These are phyloP conservation scores for Acer negundo DNA, from an alignment of 345 rosid genomes.

Conservation along the genomic window DNA sequence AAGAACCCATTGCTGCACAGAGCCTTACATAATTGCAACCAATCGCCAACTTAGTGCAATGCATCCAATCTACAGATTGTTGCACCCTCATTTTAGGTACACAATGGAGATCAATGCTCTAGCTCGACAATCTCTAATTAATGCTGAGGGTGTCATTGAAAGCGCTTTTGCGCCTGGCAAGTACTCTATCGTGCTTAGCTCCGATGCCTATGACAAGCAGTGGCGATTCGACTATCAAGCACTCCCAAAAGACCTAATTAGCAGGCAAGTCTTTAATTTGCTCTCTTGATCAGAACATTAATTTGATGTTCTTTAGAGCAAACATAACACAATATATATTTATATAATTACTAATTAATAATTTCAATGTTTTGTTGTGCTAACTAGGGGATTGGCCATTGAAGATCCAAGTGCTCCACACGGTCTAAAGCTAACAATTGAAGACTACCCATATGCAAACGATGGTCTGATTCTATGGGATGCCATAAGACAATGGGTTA, in stretches of 20 bases:
- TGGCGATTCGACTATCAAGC: constrained; percentile 64
- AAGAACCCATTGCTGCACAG: constrained; percentile 64
- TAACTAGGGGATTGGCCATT: constrained; percentile 52
- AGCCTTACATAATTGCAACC: constrained; percentile 71
- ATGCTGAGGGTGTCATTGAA: constrained; percentile 67
- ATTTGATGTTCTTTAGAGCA: too few relatives aligned
- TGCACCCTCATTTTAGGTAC: constrained; percentile 81
- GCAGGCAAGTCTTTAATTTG: constrained; percentile 31
- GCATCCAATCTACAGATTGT: constrained; percentile 66
- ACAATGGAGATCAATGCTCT: constrained; percentile 80
- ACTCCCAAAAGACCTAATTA: constrained; percentile 55
- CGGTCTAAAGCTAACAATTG: constrained; percentile 51
- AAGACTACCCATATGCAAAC: constrained; percentile 61
- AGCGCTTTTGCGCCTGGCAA: constrained; percentile 51
- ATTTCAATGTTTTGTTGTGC: not conserved
- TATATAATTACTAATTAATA: not conserved
- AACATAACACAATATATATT: too few relatives aligned
- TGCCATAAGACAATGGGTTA: constrained; percentile 44
- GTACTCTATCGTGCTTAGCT: constrained; percentile 51
- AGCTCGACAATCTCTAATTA: constrained; percentile 58
- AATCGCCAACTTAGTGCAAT: constrained; percentile 68
- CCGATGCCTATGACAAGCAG: constrained; percentile 46
- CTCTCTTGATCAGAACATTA: too few relatives aligned
- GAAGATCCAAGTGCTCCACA: constrained; percentile 49
- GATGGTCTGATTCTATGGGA: constrained; percentile 67